Base-by-base conservation (phyloP, 768 basidiomycete genomes). In the Rhizopogon vinicolor region DNA sequence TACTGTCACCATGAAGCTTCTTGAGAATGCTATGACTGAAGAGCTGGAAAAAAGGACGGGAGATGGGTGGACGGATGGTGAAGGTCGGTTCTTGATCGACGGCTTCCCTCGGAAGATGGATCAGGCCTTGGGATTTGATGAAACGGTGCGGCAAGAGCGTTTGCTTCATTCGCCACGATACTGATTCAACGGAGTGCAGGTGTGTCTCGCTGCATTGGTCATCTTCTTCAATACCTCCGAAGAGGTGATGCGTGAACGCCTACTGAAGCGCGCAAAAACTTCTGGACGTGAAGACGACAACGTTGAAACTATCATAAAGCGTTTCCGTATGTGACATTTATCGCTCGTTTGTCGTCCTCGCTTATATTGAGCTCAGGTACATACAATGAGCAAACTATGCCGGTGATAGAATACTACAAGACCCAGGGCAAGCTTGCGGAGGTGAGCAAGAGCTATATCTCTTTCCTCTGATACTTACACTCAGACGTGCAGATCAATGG, bases 71-170 rank as follows among this genome's bases (percentile, higher is more conserved):
- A 70, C 68, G 8, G 74, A 81, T 33, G 91, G 87, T 25, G 75
- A 73, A 51, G 92, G 91, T 35, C 85, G 93, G 44, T 99, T 98
- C 78, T 78, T 98, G 63, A 86, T 99, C 58, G 96, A 99, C 60
- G 97, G 96, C 1, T 98, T 98, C 74, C 97, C 96, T 53, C 83
- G 96, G 58, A 94, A 98, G 78, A 94, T 98, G 93, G 97, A 99
- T 68, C 97, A 99, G 73, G 96, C 95, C 0, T 57, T 87, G 64
- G 85, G 86, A 68, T 99, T 98, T 66, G 96, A 98, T 64, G 77
- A 89, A 62, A 78, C 85, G 45, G 96, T 93, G 61, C 53, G 81
- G 71, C 3, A 8, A 1, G 19, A n/a, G 41, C 9, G 16, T 2
- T 58, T 46, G 14, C 37, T 19, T 51, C n/a, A 5, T 25, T 7